Conservation (phyloP, 495 filamentous ascomycete species). For the Jackrogersella multiformis region DNA sequence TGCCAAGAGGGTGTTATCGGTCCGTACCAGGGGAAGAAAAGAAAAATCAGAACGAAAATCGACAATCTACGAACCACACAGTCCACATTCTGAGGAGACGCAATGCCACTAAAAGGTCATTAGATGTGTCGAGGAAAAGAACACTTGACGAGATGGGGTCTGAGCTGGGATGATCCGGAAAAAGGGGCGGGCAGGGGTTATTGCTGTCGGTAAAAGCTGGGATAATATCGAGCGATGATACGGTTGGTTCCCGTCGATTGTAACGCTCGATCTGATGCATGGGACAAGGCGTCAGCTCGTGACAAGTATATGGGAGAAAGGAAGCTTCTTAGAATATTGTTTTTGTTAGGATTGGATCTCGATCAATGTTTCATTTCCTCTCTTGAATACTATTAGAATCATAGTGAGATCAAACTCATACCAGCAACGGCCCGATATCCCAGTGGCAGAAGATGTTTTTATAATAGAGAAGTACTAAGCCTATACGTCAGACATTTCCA, state of each 20-base stretch:
- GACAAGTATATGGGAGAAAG: slow-evolving; percentile 18
- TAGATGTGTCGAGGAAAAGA: slow-evolving; percentile 21
- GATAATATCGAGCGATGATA: slow-evolving; percentile 35
- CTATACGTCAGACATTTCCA: background rate
- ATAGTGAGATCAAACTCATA: slow-evolving; percentile 6
- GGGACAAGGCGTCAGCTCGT: slow-evolving; percentile 20
- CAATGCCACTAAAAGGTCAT: slow-evolving; percentile 24
- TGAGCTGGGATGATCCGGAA: slow-evolving; percentile 34
- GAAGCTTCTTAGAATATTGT: background rate
- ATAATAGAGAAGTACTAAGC: background rate
- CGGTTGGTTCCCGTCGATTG: slow-evolving; percentile 40
- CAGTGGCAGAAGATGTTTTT: background rate
- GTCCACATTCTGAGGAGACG: slow-evolving; percentile 26
- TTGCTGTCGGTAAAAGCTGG: slow-evolving; percentile 36
- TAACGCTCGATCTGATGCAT: slow-evolving; percentile 42
- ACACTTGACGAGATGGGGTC: slow-evolving; percentile 22
- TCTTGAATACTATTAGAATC: slow-evolving; percentile 16
- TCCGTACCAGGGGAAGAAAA: slow-evolving; percentile 30
- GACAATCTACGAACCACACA: slow-evolving; percentile 11
- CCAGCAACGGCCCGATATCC: slow-evolving; percentile 18
- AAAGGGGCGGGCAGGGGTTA: slow-evolving; percentile 30
- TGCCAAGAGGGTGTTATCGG: slow-evolving; percentile 22
- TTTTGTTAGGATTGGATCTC: slow-evolving; percentile 10
- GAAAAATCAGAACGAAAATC: background rate
- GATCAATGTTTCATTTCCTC: slow-evolving; percentile 2